Conservation (phyloP, 352 stramenopile genomes). For the Globisporangium irregulare region DNA sequence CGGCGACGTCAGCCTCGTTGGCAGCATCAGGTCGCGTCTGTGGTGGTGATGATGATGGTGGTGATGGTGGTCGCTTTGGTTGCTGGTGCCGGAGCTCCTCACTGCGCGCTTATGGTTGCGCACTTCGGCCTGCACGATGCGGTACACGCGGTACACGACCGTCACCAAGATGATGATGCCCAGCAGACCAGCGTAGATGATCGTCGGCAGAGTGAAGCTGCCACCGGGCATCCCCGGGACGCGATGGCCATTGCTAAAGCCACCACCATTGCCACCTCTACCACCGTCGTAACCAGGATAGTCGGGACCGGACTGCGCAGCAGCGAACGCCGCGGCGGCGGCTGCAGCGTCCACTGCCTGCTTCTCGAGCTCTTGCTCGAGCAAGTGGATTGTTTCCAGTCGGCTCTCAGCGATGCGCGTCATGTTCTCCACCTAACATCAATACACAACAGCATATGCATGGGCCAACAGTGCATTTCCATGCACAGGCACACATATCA, state of each 20-base stretch:
- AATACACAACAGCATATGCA: neutral
- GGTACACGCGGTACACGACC: slow-evolving; percentile 52
- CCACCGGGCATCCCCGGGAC: slow-evolving; percentile 2
- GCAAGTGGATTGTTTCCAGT: slow-evolving; percentile 65
- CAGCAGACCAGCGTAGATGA: slow-evolving; percentile 51
- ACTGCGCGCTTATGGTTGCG: slow-evolving; percentile 23
- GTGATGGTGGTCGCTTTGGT: slow-evolving; percentile 3
- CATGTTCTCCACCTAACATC: slow-evolving; percentile 54
- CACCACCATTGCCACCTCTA: neutral
- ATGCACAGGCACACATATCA: neutral
- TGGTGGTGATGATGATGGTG: slow-evolving; percentile 1
- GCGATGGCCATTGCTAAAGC: slow-evolving; percentile 8
- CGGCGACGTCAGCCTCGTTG: slow-evolving; percentile 10
- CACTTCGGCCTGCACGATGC: slow-evolving; percentile 46
- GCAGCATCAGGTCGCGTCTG: slow-evolving; percentile 4
- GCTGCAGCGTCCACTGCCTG: slow-evolving; percentile 51
- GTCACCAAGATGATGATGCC: slow-evolving; percentile 38
- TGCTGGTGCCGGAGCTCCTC: slow-evolving; percentile 4
- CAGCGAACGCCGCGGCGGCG: slow-evolving; percentile 19
- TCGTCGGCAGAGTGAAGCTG: slow-evolving; percentile 42
- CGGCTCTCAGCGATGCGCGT: slow-evolving; percentile 64
- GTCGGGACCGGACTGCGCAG: slow-evolving; percentile 13
- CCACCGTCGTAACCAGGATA: neutral
- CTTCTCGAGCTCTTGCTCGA: slow-evolving; percentile 68
- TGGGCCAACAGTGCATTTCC: neutral